phyloP scores from a whole-genome alignment of 139 green algal species.

The Monoraphidium neglectum region DNA sequence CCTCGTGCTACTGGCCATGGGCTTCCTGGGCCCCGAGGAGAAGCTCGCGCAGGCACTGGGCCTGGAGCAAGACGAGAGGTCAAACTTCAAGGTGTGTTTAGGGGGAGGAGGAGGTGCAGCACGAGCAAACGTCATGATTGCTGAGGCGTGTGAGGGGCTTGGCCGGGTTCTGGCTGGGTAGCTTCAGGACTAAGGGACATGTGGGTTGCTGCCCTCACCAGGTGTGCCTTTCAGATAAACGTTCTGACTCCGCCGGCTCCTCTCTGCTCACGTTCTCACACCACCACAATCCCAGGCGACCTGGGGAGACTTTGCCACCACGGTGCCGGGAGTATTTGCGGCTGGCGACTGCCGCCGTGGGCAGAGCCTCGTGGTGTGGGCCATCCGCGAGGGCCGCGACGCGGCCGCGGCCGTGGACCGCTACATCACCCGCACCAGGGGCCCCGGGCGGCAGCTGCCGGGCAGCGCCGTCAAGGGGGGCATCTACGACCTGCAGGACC shows the following conservation, averaged over 20 bases:
- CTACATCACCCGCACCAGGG: slow-evolving; percentile 49
- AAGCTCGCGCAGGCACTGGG: slow-evolving; percentile 72
- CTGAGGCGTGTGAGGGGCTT: too few relatives aligned
- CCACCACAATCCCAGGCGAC: slow-evolving; percentile 44
- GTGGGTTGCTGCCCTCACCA: too few relatives aligned
- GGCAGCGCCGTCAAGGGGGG: background rate
- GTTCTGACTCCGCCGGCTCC: too few relatives aligned
- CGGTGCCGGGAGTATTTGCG: slow-evolving; percentile 91
- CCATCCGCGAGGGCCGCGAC: slow-evolving; percentile 90
- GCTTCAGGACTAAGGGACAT: too few relatives aligned
- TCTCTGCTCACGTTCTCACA: background rate
- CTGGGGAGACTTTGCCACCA: slow-evolving; percentile 89
- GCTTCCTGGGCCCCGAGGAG: slow-evolving; percentile 94
- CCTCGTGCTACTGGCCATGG: slow-evolving; percentile 94
- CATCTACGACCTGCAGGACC: background rate
- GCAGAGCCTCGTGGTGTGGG: slow-evolving; percentile 93
- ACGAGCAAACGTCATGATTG: too few relatives aligned
- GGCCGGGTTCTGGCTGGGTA: too few relatives aligned
- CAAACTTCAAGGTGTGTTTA: slow-evolving; percentile 90
- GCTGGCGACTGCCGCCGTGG: slow-evolving; percentile 94
- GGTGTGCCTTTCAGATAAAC: too few relatives aligned
- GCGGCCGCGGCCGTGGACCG: slow-evolving; percentile 74
- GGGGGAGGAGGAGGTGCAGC: background rate
- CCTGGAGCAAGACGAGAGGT: slow-evolving; percentile 81
- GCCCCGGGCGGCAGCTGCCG: background rate